These are phyloP conservation scores for Leccinum boreale DNA, from an alignment of 768 basidiomycete species.

Conservation along the genomic window DNA sequence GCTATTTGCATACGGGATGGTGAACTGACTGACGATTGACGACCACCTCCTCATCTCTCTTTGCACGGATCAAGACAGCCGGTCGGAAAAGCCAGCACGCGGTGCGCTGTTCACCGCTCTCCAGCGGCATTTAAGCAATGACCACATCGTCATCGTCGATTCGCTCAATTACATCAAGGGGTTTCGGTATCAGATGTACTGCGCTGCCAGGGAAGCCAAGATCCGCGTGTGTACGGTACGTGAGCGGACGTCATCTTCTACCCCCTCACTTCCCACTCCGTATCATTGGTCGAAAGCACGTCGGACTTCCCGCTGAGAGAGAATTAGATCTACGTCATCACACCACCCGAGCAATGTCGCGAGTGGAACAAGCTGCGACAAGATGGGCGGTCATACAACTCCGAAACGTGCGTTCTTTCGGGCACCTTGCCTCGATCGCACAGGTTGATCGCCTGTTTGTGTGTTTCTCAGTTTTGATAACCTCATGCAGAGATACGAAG, in stretches of 20 bases:
- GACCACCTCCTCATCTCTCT: neutral
- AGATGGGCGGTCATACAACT: constrained; percentile 50
- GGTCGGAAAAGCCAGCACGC: constrained; percentile 85
- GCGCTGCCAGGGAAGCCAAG: constrained; percentile 86
- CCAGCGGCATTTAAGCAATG: constrained; percentile 65
- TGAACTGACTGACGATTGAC: neutral
- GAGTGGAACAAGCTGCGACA: constrained; percentile 65
- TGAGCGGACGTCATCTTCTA: constrained; percentile 7
- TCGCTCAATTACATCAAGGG: constrained; percentile 98
- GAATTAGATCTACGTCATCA: constrained; percentile 69
- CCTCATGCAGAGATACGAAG: constrained; percentile 86
- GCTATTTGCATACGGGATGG: neutral
- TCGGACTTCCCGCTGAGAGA: constrained; percentile 6
- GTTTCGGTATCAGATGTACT: constrained; percentile 97
- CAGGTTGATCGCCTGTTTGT: neutral
- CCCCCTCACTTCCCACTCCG: too few species aligned
- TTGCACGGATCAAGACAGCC: constrained; percentile 49
- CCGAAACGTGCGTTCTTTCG: constrained; percentile 57
- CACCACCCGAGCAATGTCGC: constrained; percentile 70
- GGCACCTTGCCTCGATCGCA: neutral
- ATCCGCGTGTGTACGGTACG: constrained; percentile 84
- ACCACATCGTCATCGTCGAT: constrained; percentile 86
- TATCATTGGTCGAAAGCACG: neutral
- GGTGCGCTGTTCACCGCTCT: constrained; percentile 80
- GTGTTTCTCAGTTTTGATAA: constrained; percentile 5